Percentiles rank a stretch among this genome's conserved stretches.
These are phyloP conservation scores for Mortierella sp. DNA, from an alignment of 371 early-diverging fungal genomes.

Conservation along the genomic window DNA sequence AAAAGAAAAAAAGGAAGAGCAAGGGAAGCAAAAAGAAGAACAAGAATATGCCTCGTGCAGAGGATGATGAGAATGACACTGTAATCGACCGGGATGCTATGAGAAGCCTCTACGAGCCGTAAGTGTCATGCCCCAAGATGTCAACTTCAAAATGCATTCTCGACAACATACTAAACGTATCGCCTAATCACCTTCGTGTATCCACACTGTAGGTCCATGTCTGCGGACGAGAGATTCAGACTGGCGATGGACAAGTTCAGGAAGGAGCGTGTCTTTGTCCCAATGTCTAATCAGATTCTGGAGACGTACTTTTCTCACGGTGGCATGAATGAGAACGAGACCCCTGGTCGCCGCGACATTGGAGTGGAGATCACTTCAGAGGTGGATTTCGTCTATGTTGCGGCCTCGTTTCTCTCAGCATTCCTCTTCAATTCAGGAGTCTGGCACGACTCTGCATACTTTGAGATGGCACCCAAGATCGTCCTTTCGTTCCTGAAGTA, in stretches of 20 bases:
- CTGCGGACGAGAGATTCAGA: constrained; percentile 26
- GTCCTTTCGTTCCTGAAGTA: constrained; percentile 29
- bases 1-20: constrained; percentile 12
- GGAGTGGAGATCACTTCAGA: constrained; percentile 8
- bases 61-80: constrained; percentile 19
- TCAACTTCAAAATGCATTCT: too few relatives aligned
- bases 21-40: constrained; percentile 20
- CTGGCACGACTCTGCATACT: constrained; percentile 28
- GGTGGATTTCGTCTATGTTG: constrained; percentile 31
- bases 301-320: constrained; percentile 38
- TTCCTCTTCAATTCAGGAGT: constrained; percentile 10
- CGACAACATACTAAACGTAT: too few relatives aligned
- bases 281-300: constrained; percentile 21
- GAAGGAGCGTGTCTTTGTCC: constrained; percentile 23
- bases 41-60: constrained; percentile 30
- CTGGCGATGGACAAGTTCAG: constrained; percentile 43
- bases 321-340: constrained; percentile 20
- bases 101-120: constrained; percentile 25
- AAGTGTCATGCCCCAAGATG: too few relatives aligned
- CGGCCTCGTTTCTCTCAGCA: constrained; percentile 33
- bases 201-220: constrained; percentile 3
- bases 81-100: constrained; percentile 1
- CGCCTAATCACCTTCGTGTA: too few relatives aligned
- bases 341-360: neutral
- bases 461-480: constrained; percentile 32